Evolutionary conservation across 306 rosid genomes (phyloP).

Genomic region (Sicyos baderoa): DNA sequence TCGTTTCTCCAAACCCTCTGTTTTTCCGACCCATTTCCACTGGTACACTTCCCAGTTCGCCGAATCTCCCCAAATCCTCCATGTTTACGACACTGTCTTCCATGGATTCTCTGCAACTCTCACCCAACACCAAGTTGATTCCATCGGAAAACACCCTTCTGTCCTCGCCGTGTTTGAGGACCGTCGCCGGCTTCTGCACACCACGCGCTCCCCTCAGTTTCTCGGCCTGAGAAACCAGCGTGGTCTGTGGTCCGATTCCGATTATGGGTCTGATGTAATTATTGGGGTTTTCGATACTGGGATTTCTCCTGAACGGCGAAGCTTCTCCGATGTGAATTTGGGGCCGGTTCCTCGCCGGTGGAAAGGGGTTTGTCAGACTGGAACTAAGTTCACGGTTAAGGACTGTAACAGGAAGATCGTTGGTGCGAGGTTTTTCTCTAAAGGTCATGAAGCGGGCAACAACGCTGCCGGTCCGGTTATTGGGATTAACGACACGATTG

Average conservation of each 20-base stretch:
- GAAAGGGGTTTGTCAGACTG: conserved; percentile 70
- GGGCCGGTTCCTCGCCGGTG: conserved; percentile 69
- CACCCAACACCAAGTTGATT: conserved; percentile 28
- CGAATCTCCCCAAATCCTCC: conserved; percentile 46
- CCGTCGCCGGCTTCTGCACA: conserved; percentile 66
- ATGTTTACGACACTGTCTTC: conserved; percentile 63
- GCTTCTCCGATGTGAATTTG: conserved; percentile 66
- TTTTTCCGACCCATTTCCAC: conserved; percentile 66
- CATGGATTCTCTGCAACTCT: conserved; percentile 86
- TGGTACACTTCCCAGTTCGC: conserved; percentile 76
- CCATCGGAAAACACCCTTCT: conserved; percentile 42
- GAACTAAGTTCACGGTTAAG: conserved; percentile 38
- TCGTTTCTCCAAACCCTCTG: conserved; percentile 50
- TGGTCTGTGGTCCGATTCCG: conserved; percentile 88
- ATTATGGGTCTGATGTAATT: conserved; percentile 82
- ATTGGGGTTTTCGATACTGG: conserved; percentile 82
- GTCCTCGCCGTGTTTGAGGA: conserved; percentile 68
- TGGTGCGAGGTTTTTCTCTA: conserved; percentile 71
- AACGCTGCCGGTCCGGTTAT: conserved; percentile 38
- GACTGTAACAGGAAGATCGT: conserved; percentile 64
- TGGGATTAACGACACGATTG: conserved; percentile 56
- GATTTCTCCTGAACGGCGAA: conserved; percentile 66
- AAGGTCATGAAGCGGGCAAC: conserved; percentile 64
- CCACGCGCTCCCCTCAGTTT: conserved; percentile 93
- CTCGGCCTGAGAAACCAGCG: conserved; percentile 82